Conservation (phyloP, 345 rosid species). For the Firmiana major region DNA sequence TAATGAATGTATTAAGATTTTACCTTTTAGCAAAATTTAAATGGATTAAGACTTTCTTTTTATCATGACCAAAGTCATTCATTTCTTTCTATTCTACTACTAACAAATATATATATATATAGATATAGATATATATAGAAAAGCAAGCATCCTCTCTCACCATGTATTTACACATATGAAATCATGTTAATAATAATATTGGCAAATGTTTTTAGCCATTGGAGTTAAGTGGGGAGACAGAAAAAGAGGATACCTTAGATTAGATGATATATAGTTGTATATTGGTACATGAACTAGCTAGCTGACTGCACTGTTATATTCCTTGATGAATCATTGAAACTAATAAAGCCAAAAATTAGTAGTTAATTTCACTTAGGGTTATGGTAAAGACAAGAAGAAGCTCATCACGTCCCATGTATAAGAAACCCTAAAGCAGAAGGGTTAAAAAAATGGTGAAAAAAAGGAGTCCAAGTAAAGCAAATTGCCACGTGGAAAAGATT, state of each 20-base stretch:
- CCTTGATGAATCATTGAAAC: background rate
- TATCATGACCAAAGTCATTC: too few species aligned
- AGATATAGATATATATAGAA: too few species aligned
- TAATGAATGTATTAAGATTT: too few species aligned
- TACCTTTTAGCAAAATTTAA: too few species aligned
- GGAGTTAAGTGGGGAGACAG: background rate
- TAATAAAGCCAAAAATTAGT: background rate
- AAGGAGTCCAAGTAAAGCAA: background rate
- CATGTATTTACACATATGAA: background rate
- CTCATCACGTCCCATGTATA: background rate
- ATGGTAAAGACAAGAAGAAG: background rate
- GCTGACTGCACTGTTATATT: slow-evolving; percentile 2
- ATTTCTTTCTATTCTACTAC: too few species aligned
- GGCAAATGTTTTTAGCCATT: background rate
- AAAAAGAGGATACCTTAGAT: background rate
- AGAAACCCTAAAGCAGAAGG: background rate
- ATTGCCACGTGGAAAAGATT: background rate
- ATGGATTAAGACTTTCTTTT: too few species aligned
- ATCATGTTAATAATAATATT: background rate
- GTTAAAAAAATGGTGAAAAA: background rate
- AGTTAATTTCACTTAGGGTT: background rate
- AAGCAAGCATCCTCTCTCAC: background rate
- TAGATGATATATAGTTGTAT: background rate
- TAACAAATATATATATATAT: too few species aligned
- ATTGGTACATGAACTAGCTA: background rate